Base-by-base conservation (phyloP, 2,329 filamentous ascomycete species). In the Ampelomyces quisqualis region DNA sequence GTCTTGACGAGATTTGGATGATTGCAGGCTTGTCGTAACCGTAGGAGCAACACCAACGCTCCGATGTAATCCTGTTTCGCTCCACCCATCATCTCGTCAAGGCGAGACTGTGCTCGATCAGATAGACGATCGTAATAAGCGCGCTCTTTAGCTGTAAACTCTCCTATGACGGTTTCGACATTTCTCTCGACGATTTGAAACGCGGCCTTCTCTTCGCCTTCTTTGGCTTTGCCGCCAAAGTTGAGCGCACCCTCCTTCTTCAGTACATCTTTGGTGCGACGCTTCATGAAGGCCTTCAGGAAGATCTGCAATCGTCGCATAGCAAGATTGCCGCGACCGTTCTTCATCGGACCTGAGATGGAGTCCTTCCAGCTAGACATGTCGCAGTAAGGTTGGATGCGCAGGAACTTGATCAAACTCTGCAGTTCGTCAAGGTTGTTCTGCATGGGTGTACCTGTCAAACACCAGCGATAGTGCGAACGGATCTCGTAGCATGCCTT, bases 401-500 rank as follows among this genome's bases (percentile, higher is more conserved):
- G 84, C 24, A 98, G 76, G 67, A 98, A 98, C 47, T 85, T 88
- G 65, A 98, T 88, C 38, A 98, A 73, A 53, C 89, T 95, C 64
- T 98, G 93, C 36, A 98, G 74, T 68, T 98, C 93, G 53, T 98
- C 93, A 5, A 98, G 79, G 58, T 95, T 97, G 70, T 98, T 98
- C 65, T 98, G 93, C 85, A 98, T 90, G 0, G 93, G 93, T 1
- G 93, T 98, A 38, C 93, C 93, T 0, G 90, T 95, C 47, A 98
- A 72, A 62, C 93, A 97, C 93, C 93, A 98, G 46, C 93, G 80
- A 60, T 95, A 97, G 65, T 93, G 86, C 14, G 88, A 84, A 20
- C 85, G 77, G 21, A 98, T 71, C 2, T 88, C 88, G 63, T 85
- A 98, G 53, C 88, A 93, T 2, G 93, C 90, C 65, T 95, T 90